Evolutionary conservation across 139 green algal genomes (phyloP), one percentile per base, ranked within the genome.

Genomic region (Coccomyxa sp.): DNA sequence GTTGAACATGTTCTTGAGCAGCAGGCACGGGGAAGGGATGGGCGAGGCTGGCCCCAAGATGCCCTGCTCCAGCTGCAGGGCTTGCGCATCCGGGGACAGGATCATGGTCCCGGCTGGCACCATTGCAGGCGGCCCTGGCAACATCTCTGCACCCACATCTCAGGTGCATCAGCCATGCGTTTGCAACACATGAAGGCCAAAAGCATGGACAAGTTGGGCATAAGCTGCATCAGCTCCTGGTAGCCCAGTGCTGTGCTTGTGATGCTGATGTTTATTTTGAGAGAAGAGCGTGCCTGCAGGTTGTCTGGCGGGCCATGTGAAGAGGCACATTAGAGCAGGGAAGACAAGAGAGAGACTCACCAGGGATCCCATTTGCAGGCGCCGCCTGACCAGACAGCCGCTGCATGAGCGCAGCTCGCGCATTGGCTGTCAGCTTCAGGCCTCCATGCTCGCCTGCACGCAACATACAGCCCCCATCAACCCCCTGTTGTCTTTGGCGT

Each of bases 1-100:
- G 81, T 95, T 83, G 79, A 98, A 98, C 90, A 98, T 95, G 88
- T 98, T 98, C 81, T 98, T 98, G 64, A 99, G 86, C 76, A 99
- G 88, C 39, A 99, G 73, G 81, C 93, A 98, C 72, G 85, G 89
- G 33, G 95, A 98, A 35, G 95, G 92, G 73, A 97, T 96, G 33
- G 95, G 95, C 16, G 91, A 97, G 0, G 91, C 85, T 4, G 95
- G 93, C 0, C 95, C 95, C 55, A 99, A 86, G 38, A 97, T 14
- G 55, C 93, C 94, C 83, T 98, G 95, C 75, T 83, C 79, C 70
- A 77, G 33, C 8, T 39, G 31, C 73, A 83, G 68, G 10, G 44
- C 74, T 44, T 78, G 74, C 7, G 44, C 74, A n/a, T 7, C n/a
- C 3, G 50, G 9, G 39, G 41, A 70, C 74, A 78, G 41, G 22